Evolutionary conservation across 2,329 filamentous ascomycete species (phyloP), one percentile per base, ranked within the genome.

Genomic region (Venturia effusa): DNA sequence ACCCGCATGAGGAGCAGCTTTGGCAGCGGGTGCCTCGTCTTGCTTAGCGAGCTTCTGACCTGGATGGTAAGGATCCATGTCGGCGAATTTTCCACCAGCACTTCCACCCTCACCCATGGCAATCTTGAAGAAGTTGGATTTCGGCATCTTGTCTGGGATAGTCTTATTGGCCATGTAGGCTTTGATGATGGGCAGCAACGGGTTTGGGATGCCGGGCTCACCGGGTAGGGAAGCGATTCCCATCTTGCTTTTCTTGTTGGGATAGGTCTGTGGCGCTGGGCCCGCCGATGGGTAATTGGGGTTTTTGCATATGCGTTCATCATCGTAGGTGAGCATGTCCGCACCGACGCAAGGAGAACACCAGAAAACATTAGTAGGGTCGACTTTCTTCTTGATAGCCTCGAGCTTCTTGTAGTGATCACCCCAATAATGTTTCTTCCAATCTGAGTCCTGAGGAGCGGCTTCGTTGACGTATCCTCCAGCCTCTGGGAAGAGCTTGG

Each of bases 371-470:
- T 59, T 61, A 10, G 27, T 51, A 3, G 64, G 64, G 34, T 66
- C 64, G 30, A 66, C 48, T 39, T 66, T 66, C 62, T 45, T 45
- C 43, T 66, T 66, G 43, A 66, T 64, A 24, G 41, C 8, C 17
- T 66, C 45, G 15, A 66, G 57, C 32, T 61, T 37, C 48, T 64
- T 37, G 41, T 66, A 66, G 43, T 66, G 66, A 34, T 19, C 30
- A 5, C 64, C 64, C 62, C 62, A 66, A 43, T 66, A 66, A 17
- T 39, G 55, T 15, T 61, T 40, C 64, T 66, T 64, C 54, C 61
- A 66, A 15, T 65, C 30, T 8, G 61, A 13, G 13, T 57, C 55
- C 57, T 59, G 22, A n/a, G 61, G 64, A 40, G 39, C 43, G 8
- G 61, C 64, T 30, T 64, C 63, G 43, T 64, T 64, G 34, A 61